Base-by-base conservation (phyloP, 306 rosid genomes). In the Morella rubra region DNA sequence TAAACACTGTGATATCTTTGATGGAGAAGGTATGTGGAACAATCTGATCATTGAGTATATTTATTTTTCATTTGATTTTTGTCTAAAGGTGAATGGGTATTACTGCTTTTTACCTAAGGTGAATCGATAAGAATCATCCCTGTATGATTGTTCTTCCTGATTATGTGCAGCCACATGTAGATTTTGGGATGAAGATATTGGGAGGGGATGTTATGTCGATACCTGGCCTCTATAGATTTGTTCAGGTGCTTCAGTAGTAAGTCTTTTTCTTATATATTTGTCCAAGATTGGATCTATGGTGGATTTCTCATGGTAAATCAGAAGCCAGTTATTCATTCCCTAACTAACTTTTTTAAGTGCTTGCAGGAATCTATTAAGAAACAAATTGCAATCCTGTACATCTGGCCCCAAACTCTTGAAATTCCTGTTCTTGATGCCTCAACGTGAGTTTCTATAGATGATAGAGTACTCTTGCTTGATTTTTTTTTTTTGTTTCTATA, bases 191-290 rank as follows among this genome's bases (percentile, higher is more conserved):
- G 85, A 87, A 85, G 62, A 72, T 94, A 86, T 80, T 85, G 61
- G 98, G 98, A 86, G 98, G 90, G 75, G 98, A 94, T 81, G 32
- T 89, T 77, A 92, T 94, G 98, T 83, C 97, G 65, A 89, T 94
- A 76, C 97, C 96, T 10, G 97, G 97, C 77, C 84, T 94, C 65
- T 89, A 94, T 79, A 86, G 84, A 77, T 88, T 81, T 85, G 78
- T 90, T 88, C 97, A 94, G 98, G 98, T 94, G 81, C 87, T 79
- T 27, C 82, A 86, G 76, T 78, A 27, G 77, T 83, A 79, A 84
- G 69, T 82, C 74, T 71, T 32, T 61, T 32, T 49, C 55, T 58
- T 61, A n/a, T 50, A 68, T 13, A 52, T 10, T 37, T 61, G 27
- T 58, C 67, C 62, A 19, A 27, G 49, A 54, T 71, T 58, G 69